Conservation (phyloP, 768 basidiomycete species). For the Amanita pseudoporphyria region DNA sequence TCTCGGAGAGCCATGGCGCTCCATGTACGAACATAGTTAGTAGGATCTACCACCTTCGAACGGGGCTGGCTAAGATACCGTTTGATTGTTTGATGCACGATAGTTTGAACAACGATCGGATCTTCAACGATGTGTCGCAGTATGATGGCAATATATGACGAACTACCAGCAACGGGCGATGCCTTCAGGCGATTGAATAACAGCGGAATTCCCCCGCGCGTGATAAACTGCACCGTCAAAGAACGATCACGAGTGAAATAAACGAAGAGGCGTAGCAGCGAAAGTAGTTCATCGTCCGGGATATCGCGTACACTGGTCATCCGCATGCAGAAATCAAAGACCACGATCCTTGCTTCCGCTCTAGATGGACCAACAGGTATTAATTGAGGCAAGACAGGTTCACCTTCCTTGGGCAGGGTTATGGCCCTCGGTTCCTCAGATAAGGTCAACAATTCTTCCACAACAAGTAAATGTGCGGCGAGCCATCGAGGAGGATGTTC, state of each 20-base stretch:
- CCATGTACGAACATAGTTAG: slow-evolving; percentile 65
- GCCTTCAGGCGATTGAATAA: slow-evolving; percentile 62
- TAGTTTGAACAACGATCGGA: slow-evolving; percentile 41
- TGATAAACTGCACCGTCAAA: slow-evolving; percentile 58
- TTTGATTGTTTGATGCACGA: slow-evolving; percentile 80
- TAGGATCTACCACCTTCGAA: slow-evolving; percentile 54
- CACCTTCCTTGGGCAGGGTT: slow-evolving; percentile 60
- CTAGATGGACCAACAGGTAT: slow-evolving; percentile 54
- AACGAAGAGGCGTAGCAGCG: slow-evolving; percentile 75
- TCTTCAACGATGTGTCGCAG: slow-evolving; percentile 92
- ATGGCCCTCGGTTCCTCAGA: slow-evolving; percentile 64
- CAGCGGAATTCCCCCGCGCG: slow-evolving; percentile 47
- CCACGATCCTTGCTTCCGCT: slow-evolving; percentile 45
- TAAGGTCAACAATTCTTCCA: slow-evolving; percentile 71
- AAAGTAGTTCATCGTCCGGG: slow-evolving; percentile 74
- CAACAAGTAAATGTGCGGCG: slow-evolving; percentile 74
- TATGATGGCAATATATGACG: slow-evolving; percentile 78
- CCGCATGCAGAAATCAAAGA: slow-evolving; percentile 71
- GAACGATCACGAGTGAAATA: slow-evolving; percentile 68
- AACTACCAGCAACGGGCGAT: slow-evolving; percentile 56
- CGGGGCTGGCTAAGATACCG: slow-evolving; percentile 72
- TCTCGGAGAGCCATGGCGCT: slow-evolving; percentile 78
- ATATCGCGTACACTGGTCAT: slow-evolving; percentile 57
- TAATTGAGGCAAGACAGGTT: slow-evolving; percentile 41
- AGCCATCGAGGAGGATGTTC: slow-evolving; percentile 82